Conservation (phyloP, 2,329 filamentous ascomycete genomes). For the Paracorniculantispora psalliotae region DNA sequence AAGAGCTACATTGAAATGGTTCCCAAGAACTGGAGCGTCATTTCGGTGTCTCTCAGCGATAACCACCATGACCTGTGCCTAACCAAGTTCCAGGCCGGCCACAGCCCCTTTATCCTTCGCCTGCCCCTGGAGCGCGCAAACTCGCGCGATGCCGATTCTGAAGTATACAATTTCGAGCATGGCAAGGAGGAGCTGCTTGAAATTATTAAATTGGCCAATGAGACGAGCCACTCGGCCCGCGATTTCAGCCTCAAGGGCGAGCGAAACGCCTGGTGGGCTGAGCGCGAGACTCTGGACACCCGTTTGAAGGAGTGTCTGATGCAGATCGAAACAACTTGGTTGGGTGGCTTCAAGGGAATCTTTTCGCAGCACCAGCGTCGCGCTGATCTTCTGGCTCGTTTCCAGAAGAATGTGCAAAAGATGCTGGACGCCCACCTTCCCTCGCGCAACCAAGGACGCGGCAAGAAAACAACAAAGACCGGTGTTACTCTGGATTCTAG, state of each 20-base stretch:
- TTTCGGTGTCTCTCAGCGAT: conserved; percentile 82
- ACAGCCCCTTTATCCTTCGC: conserved; percentile 78
- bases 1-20: conserved; percentile 80
- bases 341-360: conserved; percentile 92
- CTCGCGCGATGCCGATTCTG: conserved; percentile 69
- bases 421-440: conserved; percentile 82
- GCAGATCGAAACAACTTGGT: conserved; percentile 89
- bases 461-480: conserved; percentile 44
- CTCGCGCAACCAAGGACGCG: conserved; percentile 61
- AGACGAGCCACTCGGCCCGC: conserved; percentile 68
- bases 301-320: conserved; percentile 72
- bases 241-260: conserved; percentile 70
- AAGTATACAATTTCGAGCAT: conserved; percentile 77
- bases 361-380: conserved; percentile 69
- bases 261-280: conserved; percentile 83
- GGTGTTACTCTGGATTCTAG: conserved; percentile 49
- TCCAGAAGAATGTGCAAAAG: conserved; percentile 71
- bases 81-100: conserved; percentile 72
- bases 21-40: conserved; percentile 74
- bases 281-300: conserved; percentile 72
- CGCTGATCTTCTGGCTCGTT: conserved; percentile 62
- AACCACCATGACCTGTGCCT: conserved; percentile 80
- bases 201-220: conserved; percentile 76
- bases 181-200: conserved; percentile 75
- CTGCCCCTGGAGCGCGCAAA: conserved; percentile 80